Evolutionary conservation across 257 asterid species (phyloP), one percentile per base, ranked within the genome.

Genomic region (Fraxinus quadrangulata): DNA sequence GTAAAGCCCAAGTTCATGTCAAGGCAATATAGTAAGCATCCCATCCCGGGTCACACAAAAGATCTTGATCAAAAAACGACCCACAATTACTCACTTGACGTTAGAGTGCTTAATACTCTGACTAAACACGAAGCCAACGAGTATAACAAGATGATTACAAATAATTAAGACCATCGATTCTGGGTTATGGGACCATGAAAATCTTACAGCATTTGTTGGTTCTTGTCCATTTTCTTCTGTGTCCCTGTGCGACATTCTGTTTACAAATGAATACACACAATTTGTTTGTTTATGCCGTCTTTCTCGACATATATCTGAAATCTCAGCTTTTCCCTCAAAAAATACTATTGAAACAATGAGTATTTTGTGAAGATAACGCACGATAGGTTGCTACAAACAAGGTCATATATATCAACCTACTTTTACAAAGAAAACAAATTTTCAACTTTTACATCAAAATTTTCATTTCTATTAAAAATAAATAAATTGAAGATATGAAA

Each of bases 251-350:
- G 66, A 61, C 31, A 61, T 23, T 21, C 14, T 63, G 34, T 63
- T 63, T 9, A 24, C 2, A 24, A 63, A 63, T 24, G 24, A 33
- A 59, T 2, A 8, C 68, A 23, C 1, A 24, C 33, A 24, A 79
- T 77, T 84, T 82, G 86, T 80, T 47, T 77, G 59, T 42, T 77
- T 77, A 81, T 75, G 81, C n/a, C 71, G 75, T 72, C 45, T 75
- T 40, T 54, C 19, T 77, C 69, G 88, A 85, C 88, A 85, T 42
- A 36, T 59, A 24, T 33, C 83, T 82, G 79, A 39, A 26, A 51
- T 39, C 45, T 77, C 83, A 80, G 84, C 86, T 71, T 85, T 85
- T 74, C 61, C 26, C n/a, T 77, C 80, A 51, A 34, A 80, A 81
- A 34, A 39, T 56, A 76, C 26, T 65, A 51, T 51, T 73, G 33